Evolutionary conservation across 805 yeast species (phyloP).

Genomic region (Ogataea paraovalis): DNA sequence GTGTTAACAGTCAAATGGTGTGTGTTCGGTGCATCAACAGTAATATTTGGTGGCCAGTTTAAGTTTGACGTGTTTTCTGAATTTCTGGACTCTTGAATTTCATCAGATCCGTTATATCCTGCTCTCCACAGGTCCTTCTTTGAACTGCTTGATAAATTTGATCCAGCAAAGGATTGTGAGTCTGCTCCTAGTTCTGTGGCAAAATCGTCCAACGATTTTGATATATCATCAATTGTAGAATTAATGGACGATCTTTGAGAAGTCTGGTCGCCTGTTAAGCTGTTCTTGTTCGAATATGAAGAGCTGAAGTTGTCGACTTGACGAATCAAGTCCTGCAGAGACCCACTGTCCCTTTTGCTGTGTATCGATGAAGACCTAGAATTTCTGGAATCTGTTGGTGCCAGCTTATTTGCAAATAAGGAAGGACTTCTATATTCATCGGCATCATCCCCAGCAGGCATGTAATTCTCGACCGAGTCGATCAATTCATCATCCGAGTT

Average conservation of each 20-base stretch:
- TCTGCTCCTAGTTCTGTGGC: constrained; percentile 7
- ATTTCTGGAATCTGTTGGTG: not conserved
- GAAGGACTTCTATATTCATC: not conserved
- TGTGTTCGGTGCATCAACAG: not conserved
- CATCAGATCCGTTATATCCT: not conserved
- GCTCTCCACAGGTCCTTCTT: not conserved
- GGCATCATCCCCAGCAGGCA: constrained; percentile 2
- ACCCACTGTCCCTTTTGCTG: not conserved
- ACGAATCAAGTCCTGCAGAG: not conserved
- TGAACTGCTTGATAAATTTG: not conserved
- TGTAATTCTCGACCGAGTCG: constrained; percentile 1
- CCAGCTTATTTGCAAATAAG: not conserved
- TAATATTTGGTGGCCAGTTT: not conserved
- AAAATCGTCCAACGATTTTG: constrained; percentile 15
- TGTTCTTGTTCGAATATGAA: not conserved
- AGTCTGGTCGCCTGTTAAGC: not conserved
- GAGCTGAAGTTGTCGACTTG: constrained; percentile 1
- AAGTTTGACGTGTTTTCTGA: not conserved
- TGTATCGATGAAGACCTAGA: not conserved
- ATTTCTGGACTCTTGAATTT: not conserved
- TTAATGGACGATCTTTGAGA: constrained; percentile 1
- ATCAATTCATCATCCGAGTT: constrained; percentile 4
- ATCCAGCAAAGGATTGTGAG: not conserved
- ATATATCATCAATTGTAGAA: constrained; percentile 13
- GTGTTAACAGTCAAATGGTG: not conserved